Evolutionary conservation across 192 early-diverging fungal genomes (phyloP), one percentile per base, ranked within the genome.

Genomic region (Rhizophagus clarus): DNA sequence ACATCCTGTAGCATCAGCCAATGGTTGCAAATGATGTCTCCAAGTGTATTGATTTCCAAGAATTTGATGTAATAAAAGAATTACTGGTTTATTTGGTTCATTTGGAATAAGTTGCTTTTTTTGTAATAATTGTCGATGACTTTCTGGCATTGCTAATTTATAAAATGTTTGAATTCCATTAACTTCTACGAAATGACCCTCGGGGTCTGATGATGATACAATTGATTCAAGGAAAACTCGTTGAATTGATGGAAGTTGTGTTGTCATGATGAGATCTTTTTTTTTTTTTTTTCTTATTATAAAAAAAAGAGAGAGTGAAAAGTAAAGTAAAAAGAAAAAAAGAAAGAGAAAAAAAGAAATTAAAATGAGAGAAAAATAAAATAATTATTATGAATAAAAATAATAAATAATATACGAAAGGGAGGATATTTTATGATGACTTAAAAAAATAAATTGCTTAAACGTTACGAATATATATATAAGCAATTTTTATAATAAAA

Each of bases 41-140:
- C 67, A 79, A n/a, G 78, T 72, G 12, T 79, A 72, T 60, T 49
- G 45, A 63, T 72, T 72, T 60, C 68, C 67, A 17, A 79, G 11
- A 72, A 79, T 47, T 11, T 72, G 68, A 72, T 79, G 78, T 10
- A 79, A 20, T n/a, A 28, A 72, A 17, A 79, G 28, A 5, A 79
- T 79, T 11, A 79, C 68, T 9, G 75, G 60, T 42, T 64, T 76
- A 45, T 76, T 24, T 45, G 24, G 62, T 64, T 45, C 75, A 37
- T 60, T 24, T 31, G 24, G 26, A 9, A 34, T 20, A n/a, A 34
- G 42, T 26, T 66, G 34, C 15, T 76, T 7, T 26, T 61, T 20
- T 32, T 74, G 67, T 22, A 37, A 7, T 12, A 15, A 22, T 15
- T 34, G 28, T 37, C 49, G 42, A 15, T 72, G 70, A 15, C 15